Percentiles rank a stretch among this genome's conserved stretches.
These are phyloP conservation scores for Globisporangium paroecandrum DNA, from an alignment of 352 stramenopile species.

Conservation along the genomic window DNA sequence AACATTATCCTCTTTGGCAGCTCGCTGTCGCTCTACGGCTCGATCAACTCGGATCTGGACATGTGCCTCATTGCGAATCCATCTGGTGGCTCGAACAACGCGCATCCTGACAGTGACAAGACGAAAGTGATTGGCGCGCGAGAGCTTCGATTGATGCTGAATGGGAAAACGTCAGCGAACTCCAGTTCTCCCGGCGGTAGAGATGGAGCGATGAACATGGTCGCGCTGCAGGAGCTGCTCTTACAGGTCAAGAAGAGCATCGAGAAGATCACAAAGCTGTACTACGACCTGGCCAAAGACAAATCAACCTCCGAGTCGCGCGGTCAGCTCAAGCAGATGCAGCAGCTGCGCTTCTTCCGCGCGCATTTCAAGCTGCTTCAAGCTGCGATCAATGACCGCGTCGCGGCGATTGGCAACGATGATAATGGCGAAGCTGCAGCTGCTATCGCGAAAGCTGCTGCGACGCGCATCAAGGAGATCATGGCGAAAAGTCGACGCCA, in stretches of 20 bases:
- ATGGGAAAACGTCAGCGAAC: conserved; percentile 18
- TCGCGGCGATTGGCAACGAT: conserved; percentile 17
- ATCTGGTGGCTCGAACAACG: background rate
- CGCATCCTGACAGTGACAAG: background rate
- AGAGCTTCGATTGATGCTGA: conserved; percentile 42
- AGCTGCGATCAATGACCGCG: conserved; percentile 29
- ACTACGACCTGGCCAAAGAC: conserved; percentile 30
- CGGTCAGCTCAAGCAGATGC: conserved; percentile 26
- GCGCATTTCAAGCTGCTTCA: conserved; percentile 32
- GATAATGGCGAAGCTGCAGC: conserved; percentile 5
- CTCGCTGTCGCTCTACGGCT: conserved; percentile 73
- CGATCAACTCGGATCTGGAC: conserved; percentile 69
- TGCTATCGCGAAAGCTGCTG: conserved; percentile 6
- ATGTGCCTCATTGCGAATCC: conserved; percentile 54
- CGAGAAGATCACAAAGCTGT: conserved; percentile 36
- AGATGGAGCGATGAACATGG: conserved; percentile 16
- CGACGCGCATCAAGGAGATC: conserved; percentile 32
- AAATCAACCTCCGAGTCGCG: conserved; percentile 5
- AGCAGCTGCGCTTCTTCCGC: conserved; percentile 44
- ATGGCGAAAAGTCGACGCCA: conserved; percentile 35
- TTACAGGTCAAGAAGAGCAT: conserved; percentile 47
- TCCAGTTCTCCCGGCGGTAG: conserved; percentile 5
- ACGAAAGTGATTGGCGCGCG: conserved; percentile 25
- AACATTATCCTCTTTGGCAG: conserved; percentile 70
- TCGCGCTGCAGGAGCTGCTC: conserved; percentile 38